These are phyloP conservation scores for Zasmidium cellare DNA, from an alignment of 2,329 filamentous ascomycete species.

Conservation along the genomic window DNA sequence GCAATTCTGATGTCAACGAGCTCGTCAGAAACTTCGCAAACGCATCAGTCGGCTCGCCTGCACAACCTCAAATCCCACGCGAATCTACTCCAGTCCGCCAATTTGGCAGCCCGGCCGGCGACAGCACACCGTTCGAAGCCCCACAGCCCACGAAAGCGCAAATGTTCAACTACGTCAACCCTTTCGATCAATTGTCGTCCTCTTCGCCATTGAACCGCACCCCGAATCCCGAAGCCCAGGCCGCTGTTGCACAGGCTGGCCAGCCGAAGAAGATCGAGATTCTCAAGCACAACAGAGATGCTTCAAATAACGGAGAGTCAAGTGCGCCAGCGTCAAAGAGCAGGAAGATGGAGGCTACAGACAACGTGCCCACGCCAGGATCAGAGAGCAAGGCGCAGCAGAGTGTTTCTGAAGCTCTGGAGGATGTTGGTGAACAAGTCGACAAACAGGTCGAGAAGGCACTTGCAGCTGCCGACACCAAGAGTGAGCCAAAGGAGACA, in stretches of 20 bases:
- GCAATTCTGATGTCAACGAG: constrained; percentile 38
- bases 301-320: constrained; percentile 31
- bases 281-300: constrained; percentile 45
- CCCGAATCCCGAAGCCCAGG: constrained; percentile 45
- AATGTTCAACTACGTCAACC: constrained; percentile 71
- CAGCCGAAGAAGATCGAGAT: constrained; percentile 44
- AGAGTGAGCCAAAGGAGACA: constrained; percentile 46
- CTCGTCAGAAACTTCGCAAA: constrained; percentile 48
- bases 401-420: constrained; percentile 70
- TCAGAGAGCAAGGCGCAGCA: constrained; percentile 37
- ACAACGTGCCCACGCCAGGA: constrained; percentile 12
- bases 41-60: constrained; percentile 42
- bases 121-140: constrained; percentile 40
- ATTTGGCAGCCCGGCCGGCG: constrained; percentile 31
- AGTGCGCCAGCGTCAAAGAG: constrained; percentile 36
- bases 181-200: constrained; percentile 68
- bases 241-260: constrained; percentile 16
- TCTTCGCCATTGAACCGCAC: constrained; percentile 63
- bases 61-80: constrained; percentile 21
- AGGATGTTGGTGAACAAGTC: constrained; percentile 62
- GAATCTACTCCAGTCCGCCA: constrained; percentile 31
- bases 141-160: constrained; percentile 39
- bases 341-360: constrained; percentile 34
- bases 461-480: constrained; percentile 55
- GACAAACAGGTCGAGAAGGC: constrained; percentile 66